Conservation (phyloP, 176 grass and related monocot genomes). For the Hsuehochloa calcarea region DNA sequence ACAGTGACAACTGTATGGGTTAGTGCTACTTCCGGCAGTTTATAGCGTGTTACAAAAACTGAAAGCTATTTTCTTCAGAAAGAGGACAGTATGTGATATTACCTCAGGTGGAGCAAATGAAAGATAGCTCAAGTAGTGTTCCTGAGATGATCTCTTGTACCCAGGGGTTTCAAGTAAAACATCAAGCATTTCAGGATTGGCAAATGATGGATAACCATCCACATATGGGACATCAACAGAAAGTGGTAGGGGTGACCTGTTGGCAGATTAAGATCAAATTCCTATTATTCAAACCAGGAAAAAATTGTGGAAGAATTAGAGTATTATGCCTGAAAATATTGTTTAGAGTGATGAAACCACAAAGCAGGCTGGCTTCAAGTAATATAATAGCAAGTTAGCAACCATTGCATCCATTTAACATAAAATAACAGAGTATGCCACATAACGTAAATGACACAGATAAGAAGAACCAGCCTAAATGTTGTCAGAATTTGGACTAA, state of each 20-base stretch:
- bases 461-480: background rate
- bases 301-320: background rate
- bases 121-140: slow-evolving; percentile 70
- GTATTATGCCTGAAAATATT: background rate
- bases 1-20: background rate
- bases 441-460: background rate
- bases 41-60: background rate
- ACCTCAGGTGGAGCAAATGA: slow-evolving; percentile 95
- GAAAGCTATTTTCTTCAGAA: background rate
- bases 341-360: background rate
- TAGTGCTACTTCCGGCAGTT: background rate
- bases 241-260: slow-evolving; percentile 63
- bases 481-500: slow-evolving; percentile 12
- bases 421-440: background rate
- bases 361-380: background rate
- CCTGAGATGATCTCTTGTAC: slow-evolving; percentile 38
- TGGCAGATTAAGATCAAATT: slow-evolving; percentile 13
- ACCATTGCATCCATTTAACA: background rate
- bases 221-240: slow-evolving; percentile 51
- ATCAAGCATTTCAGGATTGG: slow-evolving; percentile 61
- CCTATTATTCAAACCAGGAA: background rate
- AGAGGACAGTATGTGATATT: slow-evolving; percentile 4
- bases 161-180: slow-evolving; percentile 76
- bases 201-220: slow-evolving; percentile 67
- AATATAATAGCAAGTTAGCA: background rate